Evolutionary conservation across 176 grass and related monocot genomes (phyloP).

Genomic region (Musa beccarii): DNA sequence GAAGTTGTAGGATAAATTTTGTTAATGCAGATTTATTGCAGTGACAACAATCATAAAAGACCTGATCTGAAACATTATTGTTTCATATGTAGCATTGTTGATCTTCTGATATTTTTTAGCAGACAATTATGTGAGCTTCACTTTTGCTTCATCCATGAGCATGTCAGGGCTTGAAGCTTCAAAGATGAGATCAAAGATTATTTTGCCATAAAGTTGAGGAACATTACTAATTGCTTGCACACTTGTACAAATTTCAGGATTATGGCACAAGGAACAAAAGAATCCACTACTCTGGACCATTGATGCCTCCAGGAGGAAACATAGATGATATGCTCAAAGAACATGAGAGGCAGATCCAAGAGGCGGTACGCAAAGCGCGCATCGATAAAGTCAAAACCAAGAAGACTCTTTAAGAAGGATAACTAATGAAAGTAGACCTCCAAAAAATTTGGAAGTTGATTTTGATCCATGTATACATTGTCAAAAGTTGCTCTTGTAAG

Average conservation of each 20-base stretch:
- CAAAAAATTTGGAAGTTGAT: neutral
- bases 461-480: neutral
- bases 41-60: no score
- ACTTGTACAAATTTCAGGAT: neutral
- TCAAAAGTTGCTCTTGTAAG: neutral
- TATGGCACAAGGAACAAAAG: neutral
- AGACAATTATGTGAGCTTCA: neutral
- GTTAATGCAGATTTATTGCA: no score
- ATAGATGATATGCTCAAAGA: conserved; percentile 1
- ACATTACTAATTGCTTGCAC: neutral
- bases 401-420: neutral
- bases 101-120: neutral
- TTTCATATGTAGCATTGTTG: neutral
- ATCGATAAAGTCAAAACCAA: neutral
- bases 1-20: no score
- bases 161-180: neutral
- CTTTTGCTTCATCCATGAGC: neutral
- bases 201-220: neutral
- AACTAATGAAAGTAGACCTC: neutral
- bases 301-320: neutral
- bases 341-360: conserved; percentile 2
- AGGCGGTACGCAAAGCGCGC: neutral
- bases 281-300: neutral
- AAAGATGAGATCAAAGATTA: neutral
- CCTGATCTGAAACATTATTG: no score